Evolutionary conservation across 2,329 filamentous ascomycete species (phyloP).

Genomic region (Calonectria pseudoturangicola): DNA sequence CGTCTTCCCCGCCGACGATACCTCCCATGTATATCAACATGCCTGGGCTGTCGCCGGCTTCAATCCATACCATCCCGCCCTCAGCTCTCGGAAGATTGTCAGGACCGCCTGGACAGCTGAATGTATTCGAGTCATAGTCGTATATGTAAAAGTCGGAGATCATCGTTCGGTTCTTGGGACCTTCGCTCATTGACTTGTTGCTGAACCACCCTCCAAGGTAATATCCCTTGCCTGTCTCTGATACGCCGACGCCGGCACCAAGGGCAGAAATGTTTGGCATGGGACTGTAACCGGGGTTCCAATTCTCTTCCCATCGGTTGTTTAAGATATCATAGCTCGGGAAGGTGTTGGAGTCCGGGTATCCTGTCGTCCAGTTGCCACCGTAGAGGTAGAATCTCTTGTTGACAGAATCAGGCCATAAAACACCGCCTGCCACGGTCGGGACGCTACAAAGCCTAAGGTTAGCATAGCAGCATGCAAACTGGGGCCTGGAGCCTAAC

Average conservation of each 20-base stretch:
- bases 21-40: constrained; percentile 77
- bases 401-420: constrained; percentile 77
- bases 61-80: constrained; percentile 74
- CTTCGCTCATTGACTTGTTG: constrained; percentile 64
- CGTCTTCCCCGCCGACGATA: constrained; percentile 53
- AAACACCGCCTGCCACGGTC: constrained; percentile 60
- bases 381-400: constrained; percentile 77
- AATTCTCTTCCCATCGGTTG: constrained; percentile 71
- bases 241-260: constrained; percentile 72
- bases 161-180: constrained; percentile 24
- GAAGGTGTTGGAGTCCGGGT: constrained; percentile 54
- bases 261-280: constrained; percentile 61
- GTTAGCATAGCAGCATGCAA: background rate
- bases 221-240: constrained; percentile 72
- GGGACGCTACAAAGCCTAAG: constrained; percentile 66
- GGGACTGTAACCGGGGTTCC: constrained; percentile 47
- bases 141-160: constrained; percentile 22
- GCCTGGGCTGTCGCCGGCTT: constrained; percentile 71
- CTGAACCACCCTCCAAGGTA: constrained; percentile 77
- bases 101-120: constrained; percentile 5
- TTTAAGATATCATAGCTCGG: constrained; percentile 73
- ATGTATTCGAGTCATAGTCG: constrained; percentile 23
- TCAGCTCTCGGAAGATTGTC: constrained; percentile 66
- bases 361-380: constrained; percentile 69
- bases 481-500: background rate